Base-by-base conservation (phyloP, 208 protist genomes). In the Trypanosoma caninum region DNA sequence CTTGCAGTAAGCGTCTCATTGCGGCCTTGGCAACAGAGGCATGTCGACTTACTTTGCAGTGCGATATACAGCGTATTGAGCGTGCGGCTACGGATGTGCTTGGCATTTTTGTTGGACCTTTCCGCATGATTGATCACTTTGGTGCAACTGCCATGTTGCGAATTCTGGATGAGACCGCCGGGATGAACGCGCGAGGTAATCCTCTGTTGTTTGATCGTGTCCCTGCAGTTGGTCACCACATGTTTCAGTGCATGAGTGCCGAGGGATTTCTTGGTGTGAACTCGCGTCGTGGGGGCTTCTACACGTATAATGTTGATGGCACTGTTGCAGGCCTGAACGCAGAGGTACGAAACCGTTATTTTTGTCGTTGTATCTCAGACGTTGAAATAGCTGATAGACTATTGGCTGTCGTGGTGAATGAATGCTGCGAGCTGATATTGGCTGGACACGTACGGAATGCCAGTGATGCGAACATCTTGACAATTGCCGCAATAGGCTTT, bases 401-500 rank as follows among this genome's bases (percentile, higher is more conserved):
- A 31, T 52, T 89, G 13, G 77, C 74, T 5, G 83, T 74, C 16
- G 75, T 90, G 20, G 62, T 88, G 18, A 87, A 88, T 59, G 78
- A 65, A 44, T 74, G 71, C 51, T 87, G 76, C 30, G 78, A 77
- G 34, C 38, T 93, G 38, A 71, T 93, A 0, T 53, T 69, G 18
- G 62, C 65, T 9, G 74, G 73, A 3, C 62, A 67, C 25, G 59
- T 93, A 31, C 69, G 59, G 11, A 62, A 46, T n/a, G 68, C 56
- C 9, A 69, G 48, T 6, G 87, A 89, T 40, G 54, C 83, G 3
- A 86, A 90, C 61, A 23, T 73, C 14, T 52, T 93, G 8, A 81
- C 78, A 4, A 67, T 87, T 28, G 74, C 74, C 23, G 80, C 78
- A 25, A 76, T 93, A 8, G 79, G 82, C 10, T 86, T 86, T 70